Percentiles rank a stretch among this genome's conserved stretches.
Conservation (phyloP, 2,329 filamentous ascomycete species). For the Pseudogymnoascus sp. region DNA sequence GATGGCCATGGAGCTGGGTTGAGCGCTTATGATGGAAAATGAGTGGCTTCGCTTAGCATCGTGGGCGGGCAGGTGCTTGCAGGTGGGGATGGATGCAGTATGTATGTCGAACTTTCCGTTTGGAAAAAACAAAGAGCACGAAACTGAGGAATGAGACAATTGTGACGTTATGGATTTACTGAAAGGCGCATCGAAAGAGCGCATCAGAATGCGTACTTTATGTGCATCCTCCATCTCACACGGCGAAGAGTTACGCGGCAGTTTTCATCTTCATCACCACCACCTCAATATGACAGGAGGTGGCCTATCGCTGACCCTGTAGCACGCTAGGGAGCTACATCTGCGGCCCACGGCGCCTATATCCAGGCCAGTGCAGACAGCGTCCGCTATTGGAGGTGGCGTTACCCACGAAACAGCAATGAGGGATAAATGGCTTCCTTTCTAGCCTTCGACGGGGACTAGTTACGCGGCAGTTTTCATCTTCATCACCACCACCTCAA, state of each 20-base stretch:
- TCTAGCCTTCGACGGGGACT: background rate
- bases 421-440: background rate
- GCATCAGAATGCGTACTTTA: background rate
- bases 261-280: background rate
- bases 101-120: background rate
- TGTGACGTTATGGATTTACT: background rate
- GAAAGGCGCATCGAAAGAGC: background rate
- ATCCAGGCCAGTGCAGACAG: background rate
- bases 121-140: background rate
- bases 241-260: background rate
- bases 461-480: background rate
- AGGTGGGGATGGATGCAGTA: background rate
- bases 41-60: background rate
- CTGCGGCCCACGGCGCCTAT: constrained; percentile 5
- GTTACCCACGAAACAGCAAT: background rate
- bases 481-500: background rate
- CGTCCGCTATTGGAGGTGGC: background rate
- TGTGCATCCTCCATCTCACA: background rate
- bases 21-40: background rate
- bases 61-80: background rate
- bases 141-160: background rate
- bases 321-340: constrained; percentile 3
- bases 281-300: background rate
- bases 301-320: background rate
- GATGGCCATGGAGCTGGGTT: background rate